Conservation (phyloP, 495 filamentous ascomycete genomes). For the Clohesyomyces aquaticus region DNA sequence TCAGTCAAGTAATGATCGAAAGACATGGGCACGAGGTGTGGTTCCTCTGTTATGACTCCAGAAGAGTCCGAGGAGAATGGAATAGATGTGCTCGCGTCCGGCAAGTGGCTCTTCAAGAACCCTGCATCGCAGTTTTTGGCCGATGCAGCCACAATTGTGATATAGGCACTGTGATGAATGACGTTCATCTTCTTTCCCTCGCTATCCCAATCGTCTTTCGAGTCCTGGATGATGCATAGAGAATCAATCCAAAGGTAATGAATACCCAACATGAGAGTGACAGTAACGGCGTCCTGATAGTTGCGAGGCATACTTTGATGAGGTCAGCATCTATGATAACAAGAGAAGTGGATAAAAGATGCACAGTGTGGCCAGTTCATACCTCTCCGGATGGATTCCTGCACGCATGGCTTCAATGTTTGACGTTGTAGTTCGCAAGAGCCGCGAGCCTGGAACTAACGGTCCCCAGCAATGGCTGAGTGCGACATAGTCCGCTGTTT, state of each 20-base stretch:
- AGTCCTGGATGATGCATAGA: slow-evolving; percentile 38
- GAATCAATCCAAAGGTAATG: slow-evolving; percentile 39
- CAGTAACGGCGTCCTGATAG: slow-evolving; percentile 31
- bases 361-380: too few relatives aligned
- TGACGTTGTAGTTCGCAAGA: slow-evolving; percentile 5
- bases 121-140: background rate
- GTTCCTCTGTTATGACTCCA: too few relatives aligned
- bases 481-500: slow-evolving; percentile 22
- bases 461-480: slow-evolving; percentile 36
- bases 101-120: slow-evolving; percentile 6
- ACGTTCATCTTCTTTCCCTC: slow-evolving; percentile 25
- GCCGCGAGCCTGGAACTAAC: slow-evolving; percentile 9
- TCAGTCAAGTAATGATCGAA: too few relatives aligned
- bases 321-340: background rate
- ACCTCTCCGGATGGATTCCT: slow-evolving; percentile 16
- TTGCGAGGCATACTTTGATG: slow-evolving; percentile 5
- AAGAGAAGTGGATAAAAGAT: background rate
- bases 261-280: slow-evolving; percentile 29
- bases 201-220: slow-evolving; percentile 18
- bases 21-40: too few relatives aligned
- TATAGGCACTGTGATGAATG: slow-evolving; percentile 22
- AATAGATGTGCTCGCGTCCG: background rate
- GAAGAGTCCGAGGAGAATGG: too few relatives aligned
- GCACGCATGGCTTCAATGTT: background rate
- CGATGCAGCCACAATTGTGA: slow-evolving; percentile 16